Evolutionary conservation across 331 rosid genomes (phyloP).

Genomic region (Saraca asoca): DNA sequence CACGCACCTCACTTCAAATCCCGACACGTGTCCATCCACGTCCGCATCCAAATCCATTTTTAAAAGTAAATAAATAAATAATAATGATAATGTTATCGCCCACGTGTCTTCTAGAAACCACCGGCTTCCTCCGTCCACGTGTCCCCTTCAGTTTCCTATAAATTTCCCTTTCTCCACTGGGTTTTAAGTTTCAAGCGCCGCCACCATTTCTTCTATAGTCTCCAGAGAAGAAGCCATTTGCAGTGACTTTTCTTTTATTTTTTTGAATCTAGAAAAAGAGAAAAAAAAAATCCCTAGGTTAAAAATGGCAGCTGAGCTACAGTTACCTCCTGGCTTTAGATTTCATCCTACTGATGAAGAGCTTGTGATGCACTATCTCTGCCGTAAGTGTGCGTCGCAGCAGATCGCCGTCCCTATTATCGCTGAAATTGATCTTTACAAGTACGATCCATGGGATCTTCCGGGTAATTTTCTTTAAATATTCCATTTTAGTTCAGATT

Average conservation of each 20-base stretch:
- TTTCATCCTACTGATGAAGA: constrained; percentile 98
- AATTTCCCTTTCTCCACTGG: constrained; percentile 50
- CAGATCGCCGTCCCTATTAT: constrained; percentile 74
- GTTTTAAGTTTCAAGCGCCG: constrained; percentile 81
- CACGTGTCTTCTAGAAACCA: constrained; percentile 67
- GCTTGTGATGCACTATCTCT: constrained; percentile 86
- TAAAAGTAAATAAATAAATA: constrained; percentile 22
- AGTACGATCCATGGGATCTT: constrained; percentile 82
- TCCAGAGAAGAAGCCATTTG: neutral
- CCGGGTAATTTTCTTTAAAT: constrained; percentile 50
- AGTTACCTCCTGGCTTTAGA: constrained; percentile 88
- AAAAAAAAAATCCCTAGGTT: no score
- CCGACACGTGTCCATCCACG: constrained; percentile 53
- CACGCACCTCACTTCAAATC: constrained; percentile 38
- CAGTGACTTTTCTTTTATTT: neutral
- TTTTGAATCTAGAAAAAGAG: neutral
- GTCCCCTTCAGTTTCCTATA: constrained; percentile 46
- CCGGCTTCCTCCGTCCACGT: constrained; percentile 47
- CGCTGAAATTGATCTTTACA: constrained; percentile 83
- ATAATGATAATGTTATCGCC: constrained; percentile 46
- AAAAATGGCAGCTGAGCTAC: constrained; percentile 61
- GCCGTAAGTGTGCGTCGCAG: constrained; percentile 83
- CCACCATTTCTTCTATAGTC: constrained; percentile 21
- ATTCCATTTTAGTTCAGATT: neutral
- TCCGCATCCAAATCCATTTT: constrained; percentile 33